Conservation (phyloP, 169 alveolate genomes). For the Eimeria brunetti region DNA sequence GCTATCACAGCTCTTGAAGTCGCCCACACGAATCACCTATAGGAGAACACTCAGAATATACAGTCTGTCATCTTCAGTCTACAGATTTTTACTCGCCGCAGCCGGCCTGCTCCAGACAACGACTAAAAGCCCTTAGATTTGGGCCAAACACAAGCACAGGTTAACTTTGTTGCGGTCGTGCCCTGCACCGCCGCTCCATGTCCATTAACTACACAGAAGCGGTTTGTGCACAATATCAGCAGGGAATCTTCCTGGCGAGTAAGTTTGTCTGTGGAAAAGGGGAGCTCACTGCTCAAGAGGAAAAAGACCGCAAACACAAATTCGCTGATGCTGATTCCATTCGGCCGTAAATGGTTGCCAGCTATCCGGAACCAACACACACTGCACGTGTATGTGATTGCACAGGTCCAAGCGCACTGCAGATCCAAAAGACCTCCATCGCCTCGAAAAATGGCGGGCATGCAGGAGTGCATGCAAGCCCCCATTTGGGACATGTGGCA, state of each 20-base stretch:
- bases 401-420: background rate
- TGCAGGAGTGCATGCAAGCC: background rate
- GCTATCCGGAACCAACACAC: background rate
- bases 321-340: background rate
- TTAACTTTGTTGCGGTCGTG: background rate
- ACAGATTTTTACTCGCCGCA: background rate
- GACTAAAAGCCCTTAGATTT: background rate
- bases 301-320: background rate
- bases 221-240: background rate
- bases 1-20: background rate
- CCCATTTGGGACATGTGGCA: background rate
- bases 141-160: background rate
- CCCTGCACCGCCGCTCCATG: background rate
- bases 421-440: background rate
- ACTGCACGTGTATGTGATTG: background rate
- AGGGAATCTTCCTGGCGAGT: background rate
- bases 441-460: background rate
- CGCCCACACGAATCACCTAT: background rate
- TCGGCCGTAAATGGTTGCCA: background rate
- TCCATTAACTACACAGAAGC: background rate
- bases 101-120: background rate
- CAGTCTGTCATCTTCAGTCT: background rate
- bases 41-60: background rate
- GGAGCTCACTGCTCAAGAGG: background rate
- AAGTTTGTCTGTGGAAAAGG: background rate